Base-by-base conservation (phyloP, 73 alveolate genomes). In the Stentor roeselii region DNA sequence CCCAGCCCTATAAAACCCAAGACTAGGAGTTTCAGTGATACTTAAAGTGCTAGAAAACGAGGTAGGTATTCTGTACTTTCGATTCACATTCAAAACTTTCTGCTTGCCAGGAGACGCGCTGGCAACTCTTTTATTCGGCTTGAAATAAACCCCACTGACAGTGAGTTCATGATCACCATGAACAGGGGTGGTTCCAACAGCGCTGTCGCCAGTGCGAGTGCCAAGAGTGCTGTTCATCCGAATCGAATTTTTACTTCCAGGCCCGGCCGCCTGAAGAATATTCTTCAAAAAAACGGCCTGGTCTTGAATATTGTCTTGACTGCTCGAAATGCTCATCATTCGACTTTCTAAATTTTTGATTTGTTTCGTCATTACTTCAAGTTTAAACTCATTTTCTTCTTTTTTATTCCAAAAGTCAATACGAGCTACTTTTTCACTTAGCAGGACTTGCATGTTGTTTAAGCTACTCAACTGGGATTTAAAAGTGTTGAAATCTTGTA, bases 401-500 rank as follows among this genome's bases (percentile, higher is more conserved):
- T 50, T 50, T 50, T 50, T 50, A 50, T 50, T 50, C 67, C 67
- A 50, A 50, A 50, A 50, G 21, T 50, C 67, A 50, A 50, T 50
- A 6, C 67, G 6, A 50, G 67, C 67, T 50, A 50, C 67, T 50
- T 50, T 50, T 50, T 50, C 67, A 50, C 67, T 50, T 50, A 50
- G 21, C 6, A 50, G 67, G 30, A 50, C 6, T 11, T 50, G 21
- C 6, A 21, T 11, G 21, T 50, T 50, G 21, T 6, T 50, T 21
- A 50, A 50, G 6, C 30, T 11, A 50, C 67, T 21, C 6, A 50
- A 11, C 67, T 50, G 67, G 6, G 30, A 6, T 50, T 50, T 50
- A 50, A 50, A 6, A 6, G 6, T 6, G 6, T 21, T 21, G 6
- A 50, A 11, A 11, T 50, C 67, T 21, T 50, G 6, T 11, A 11